Conservation (phyloP, 1,284 basidiomycete genomes). For the Cryptococcus sp. region DNA sequence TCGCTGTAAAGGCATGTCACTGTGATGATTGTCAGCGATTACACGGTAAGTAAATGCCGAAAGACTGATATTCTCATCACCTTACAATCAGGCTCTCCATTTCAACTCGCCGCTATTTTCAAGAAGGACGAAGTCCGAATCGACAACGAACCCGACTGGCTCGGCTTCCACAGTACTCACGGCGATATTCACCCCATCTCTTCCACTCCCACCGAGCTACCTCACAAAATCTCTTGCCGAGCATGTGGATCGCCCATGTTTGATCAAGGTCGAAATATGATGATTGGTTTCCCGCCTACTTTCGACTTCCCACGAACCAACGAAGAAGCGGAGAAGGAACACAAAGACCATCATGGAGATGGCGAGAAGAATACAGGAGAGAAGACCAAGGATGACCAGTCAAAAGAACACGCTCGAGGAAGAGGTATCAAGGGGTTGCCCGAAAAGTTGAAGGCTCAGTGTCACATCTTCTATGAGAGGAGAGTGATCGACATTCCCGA, state of each 20-base stretch:
- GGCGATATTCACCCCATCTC: conserved; percentile 34
- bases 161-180: conserved; percentile 31
- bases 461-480: conserved; percentile 36
- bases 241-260: conserved; percentile 32
- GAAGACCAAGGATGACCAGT: conserved; percentile 1
- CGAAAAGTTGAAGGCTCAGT: conserved; percentile 16
- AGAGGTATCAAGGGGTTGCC: conserved; percentile 21
- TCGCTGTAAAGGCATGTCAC: conserved; percentile 29
- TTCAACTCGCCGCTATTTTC: conserved; percentile 31
- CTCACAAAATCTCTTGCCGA: conserved; percentile 31
- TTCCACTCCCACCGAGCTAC: conserved; percentile 26
- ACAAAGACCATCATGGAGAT: conserved; percentile 8
- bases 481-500: conserved; percentile 25
- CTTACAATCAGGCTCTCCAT: conserved; percentile 20
- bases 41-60: conserved; percentile 29
- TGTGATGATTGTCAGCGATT: conserved; percentile 35
- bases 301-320: conserved; percentile 30
- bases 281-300: conserved; percentile 33
- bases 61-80: no score
- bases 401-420: conserved; percentile 6
- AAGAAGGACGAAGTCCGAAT: conserved; percentile 27
- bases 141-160: conserved; percentile 22
- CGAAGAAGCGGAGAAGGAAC: conserved; percentile 16
- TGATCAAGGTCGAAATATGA: conserved; percentile 37
- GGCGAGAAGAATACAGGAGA: conserved; percentile 3